Evolutionary conservation across 2,329 filamentous ascomycete genomes (phyloP).

Genomic region (Endocalyx cinctus): DNA sequence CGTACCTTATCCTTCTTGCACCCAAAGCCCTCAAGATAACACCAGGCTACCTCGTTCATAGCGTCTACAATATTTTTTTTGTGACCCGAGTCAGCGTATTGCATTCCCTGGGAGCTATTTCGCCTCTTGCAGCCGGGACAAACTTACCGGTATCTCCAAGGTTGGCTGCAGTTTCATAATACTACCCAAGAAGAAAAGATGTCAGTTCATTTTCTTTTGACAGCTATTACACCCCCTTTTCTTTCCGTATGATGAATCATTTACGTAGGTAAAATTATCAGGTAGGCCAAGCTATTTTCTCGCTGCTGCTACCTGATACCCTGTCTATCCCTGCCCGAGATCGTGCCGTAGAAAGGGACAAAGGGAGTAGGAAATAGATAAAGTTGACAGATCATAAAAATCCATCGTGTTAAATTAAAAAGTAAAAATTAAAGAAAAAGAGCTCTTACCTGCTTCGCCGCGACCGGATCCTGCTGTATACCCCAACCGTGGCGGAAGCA

Average conservation of each 20-base stretch:
- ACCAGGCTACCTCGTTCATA: conserved; percentile 96
- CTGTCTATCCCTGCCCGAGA: background rate
- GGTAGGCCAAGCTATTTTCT: no score
- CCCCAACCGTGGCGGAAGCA: conserved; percentile 96
- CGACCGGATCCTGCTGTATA: conserved; percentile 76
- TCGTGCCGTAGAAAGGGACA: no score
- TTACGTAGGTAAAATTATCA: no score
- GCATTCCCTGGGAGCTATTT: background rate
- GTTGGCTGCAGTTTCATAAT: conserved; percentile 97
- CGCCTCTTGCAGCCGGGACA: conserved; percentile 7
- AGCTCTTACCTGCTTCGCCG: conserved; percentile 63
- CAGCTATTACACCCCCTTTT: no score
- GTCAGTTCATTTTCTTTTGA: conserved; percentile 20
- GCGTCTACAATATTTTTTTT: conserved; percentile 70
- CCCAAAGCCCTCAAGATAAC: conserved; percentile 93
- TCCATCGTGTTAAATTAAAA: no score
- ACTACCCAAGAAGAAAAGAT: conserved; percentile 46
- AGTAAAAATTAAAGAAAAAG: conserved; percentile 1
- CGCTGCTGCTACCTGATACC: no score
- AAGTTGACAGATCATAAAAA: no score
- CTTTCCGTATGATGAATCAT: no score
- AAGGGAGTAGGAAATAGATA: no score
- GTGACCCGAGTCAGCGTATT: conserved; percentile 24
- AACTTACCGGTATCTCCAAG: conserved; percentile 75
- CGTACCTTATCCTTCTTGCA: conserved; percentile 98